Evolutionary conservation across 495 filamentous ascomycete genomes (phyloP).

Genomic region (Penicillium coprophilum): DNA sequence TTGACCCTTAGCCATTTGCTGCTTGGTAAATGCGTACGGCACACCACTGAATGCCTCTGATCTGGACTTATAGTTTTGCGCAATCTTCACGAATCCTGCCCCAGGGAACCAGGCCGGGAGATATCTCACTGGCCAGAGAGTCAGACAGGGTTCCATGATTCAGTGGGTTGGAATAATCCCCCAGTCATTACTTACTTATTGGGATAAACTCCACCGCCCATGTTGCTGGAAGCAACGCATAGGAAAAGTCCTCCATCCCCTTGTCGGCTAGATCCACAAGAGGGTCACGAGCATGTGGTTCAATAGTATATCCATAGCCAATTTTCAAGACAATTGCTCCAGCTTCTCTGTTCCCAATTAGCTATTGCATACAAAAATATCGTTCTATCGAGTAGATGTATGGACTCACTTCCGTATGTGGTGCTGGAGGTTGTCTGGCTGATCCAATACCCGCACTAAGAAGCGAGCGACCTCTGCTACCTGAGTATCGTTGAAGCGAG

Average conservation of each 20-base stretch:
- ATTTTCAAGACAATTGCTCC: conserved; percentile 50
- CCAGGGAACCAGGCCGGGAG: conserved; percentile 53
- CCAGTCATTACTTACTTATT: conserved; percentile 11
- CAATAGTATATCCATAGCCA: conserved; percentile 50
- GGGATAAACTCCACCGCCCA: conserved; percentile 50
- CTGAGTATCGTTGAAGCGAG: conserved; percentile 36
- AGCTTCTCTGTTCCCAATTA: conserved; percentile 29
- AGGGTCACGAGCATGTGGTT: conserved; percentile 41
- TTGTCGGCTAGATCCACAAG: conserved; percentile 42
- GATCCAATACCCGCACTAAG: conserved; percentile 38
- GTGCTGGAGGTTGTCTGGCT: conserved; percentile 33
- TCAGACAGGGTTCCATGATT: background rate
- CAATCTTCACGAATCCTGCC: conserved; percentile 42
- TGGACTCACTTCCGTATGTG: conserved; percentile 37
- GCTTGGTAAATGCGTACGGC: conserved; percentile 47
- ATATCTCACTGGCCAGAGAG: conserved; percentile 30
- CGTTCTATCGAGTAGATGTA: background rate
- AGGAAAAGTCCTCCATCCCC: conserved; percentile 44
- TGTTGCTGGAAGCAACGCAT: conserved; percentile 41
- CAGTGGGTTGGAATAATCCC: too few species aligned
- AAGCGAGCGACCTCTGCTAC: conserved; percentile 39
- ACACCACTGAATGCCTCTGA: conserved; percentile 27
- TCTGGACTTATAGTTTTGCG: conserved; percentile 27
- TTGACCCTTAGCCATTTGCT: conserved; percentile 37
- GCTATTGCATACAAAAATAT: background rate